Evolutionary conservation across 495 filamentous ascomycete genomes (phyloP).

Genomic region (Hyaloscypha hepaticicola): DNA sequence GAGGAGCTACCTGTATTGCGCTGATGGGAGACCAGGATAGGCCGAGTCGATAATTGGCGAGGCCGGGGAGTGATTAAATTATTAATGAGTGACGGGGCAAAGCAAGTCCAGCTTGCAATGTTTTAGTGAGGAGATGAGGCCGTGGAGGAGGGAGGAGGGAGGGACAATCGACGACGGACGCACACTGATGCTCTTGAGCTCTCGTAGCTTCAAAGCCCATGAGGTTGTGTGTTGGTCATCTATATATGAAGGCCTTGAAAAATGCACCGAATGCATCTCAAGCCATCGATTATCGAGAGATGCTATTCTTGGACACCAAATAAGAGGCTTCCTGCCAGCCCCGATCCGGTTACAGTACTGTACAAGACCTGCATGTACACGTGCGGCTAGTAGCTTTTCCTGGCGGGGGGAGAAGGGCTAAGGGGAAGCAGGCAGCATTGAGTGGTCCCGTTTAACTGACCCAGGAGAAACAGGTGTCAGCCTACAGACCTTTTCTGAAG

Average conservation of each 20-base stretch:
- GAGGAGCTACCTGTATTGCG: slow-evolving; percentile 20
- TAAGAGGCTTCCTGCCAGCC: slow-evolving; percentile 23
- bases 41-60: slow-evolving; percentile 33
- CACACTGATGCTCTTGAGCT: slow-evolving; percentile 26
- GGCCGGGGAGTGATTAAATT: slow-evolving; percentile 35
- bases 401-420: not conserved
- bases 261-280: slow-evolving; percentile 20
- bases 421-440: slow-evolving; percentile 1
- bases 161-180: slow-evolving; percentile 16
- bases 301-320: slow-evolving; percentile 29
- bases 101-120: slow-evolving; percentile 35
- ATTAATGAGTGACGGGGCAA: slow-evolving; percentile 35
- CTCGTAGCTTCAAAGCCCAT: slow-evolving; percentile 20
- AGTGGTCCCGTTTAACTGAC: slow-evolving; percentile 9
- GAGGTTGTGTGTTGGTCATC: slow-evolving; percentile 21
- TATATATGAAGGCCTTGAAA: slow-evolving; percentile 30
- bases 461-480: slow-evolving; percentile 20
- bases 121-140: slow-evolving; percentile 12
- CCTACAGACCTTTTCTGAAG: not conserved
- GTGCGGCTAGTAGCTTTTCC: slow-evolving; percentile 25
- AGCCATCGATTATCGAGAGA: slow-evolving; percentile 16
- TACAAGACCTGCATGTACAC: slow-evolving; percentile 22
- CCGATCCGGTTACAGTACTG: slow-evolving; percentile 12
- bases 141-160: slow-evolving; percentile 4
- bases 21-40: slow-evolving; percentile 29